Evolutionary conservation across 2,329 filamentous ascomycete genomes (phyloP), one percentile per base, ranked within the genome.

Genomic region (Parascedosporium putredinis): DNA sequence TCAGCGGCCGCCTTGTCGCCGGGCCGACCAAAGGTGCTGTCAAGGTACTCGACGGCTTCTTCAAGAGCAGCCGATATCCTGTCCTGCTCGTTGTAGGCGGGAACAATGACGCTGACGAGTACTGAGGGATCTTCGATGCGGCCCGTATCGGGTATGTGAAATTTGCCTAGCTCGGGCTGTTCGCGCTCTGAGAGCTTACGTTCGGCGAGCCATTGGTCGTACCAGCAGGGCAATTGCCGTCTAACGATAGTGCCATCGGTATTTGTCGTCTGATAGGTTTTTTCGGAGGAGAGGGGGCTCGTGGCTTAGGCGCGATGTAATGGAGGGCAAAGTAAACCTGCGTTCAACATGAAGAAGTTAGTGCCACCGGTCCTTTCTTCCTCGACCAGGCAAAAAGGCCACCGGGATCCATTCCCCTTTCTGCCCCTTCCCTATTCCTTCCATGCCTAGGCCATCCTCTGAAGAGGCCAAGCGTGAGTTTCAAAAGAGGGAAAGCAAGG

Each of bases 31-130:
- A 94, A 91, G 55, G 83, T 77, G 46, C 74, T 69, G 64, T 95
- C 86, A 8, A 98, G 76, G 63, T 90, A 95, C 46, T 81, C 81
- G 23, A 97, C 84, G 1, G 93, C 89, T 67, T 98, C 93, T 60
- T 94, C 83, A 10, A 98, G 74, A 69, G 95, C 95, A 9, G 83
- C 84, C 10, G 81, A 75, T 44, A 98, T 75, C 25, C 93, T 82
- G 52, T 86, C 76, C 63, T 91, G 84, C 62, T 98, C 93, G 58
- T 98, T 98, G 75, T 89, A 98, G 8, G 93, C 93, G 0, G 93
- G 93, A 40, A 98, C 84, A 0, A 98, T 88, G 6, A 97, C 82
- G 49, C 86, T 93, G 72, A 98, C 81, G 62, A 85, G 86, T n/a
- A 96, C 68, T 54, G 90, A 82, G 12, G 89, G 78, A 2, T 83